Conservation (phyloP, 495 filamentous ascomycete species). For the Rusavskia elegans region DNA sequence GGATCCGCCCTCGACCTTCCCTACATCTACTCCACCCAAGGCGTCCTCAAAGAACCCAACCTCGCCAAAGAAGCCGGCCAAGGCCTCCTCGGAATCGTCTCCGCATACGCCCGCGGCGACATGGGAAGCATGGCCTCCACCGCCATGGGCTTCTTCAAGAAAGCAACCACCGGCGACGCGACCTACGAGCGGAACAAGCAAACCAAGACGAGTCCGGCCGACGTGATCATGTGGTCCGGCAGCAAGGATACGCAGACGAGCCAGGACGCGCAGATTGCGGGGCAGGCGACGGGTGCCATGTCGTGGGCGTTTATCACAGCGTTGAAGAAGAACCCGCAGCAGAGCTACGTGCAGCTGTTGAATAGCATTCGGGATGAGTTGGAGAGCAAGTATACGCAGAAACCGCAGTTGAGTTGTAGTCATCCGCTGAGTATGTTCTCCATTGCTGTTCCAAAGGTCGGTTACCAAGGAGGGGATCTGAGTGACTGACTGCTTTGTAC, state of each 20-base stretch:
- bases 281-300: conserved; percentile 93
- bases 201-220: conserved; percentile 87
- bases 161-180: conserved; percentile 72
- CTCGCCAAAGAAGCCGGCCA: conserved; percentile 94
- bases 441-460: too few relatives aligned
- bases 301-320: conserved; percentile 92
- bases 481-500: too few relatives aligned
- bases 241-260: conserved; percentile 94
- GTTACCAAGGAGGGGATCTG: too few relatives aligned
- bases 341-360: conserved; percentile 90
- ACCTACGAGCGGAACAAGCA: conserved; percentile 62
- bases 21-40: conserved; percentile 91
- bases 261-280: conserved; percentile 49
- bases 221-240: conserved; percentile 95
- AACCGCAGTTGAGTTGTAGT: conserved; percentile 91
- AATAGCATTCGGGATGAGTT: conserved; percentile 93
- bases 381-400: conserved; percentile 77
- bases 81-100: conserved; percentile 78
- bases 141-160: conserved; percentile 82
- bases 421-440: conserved; percentile 87
- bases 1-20: conserved; percentile 91
- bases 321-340: conserved; percentile 92
- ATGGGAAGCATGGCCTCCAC: conserved; percentile 66
- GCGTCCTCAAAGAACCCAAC: conserved; percentile 95
- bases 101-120: conserved; percentile 80